Evolutionary conservation across 2,329 filamentous ascomycete genomes (phyloP), one percentile per base, ranked within the genome.

Genomic region (Leptographium galeiforme): DNA sequence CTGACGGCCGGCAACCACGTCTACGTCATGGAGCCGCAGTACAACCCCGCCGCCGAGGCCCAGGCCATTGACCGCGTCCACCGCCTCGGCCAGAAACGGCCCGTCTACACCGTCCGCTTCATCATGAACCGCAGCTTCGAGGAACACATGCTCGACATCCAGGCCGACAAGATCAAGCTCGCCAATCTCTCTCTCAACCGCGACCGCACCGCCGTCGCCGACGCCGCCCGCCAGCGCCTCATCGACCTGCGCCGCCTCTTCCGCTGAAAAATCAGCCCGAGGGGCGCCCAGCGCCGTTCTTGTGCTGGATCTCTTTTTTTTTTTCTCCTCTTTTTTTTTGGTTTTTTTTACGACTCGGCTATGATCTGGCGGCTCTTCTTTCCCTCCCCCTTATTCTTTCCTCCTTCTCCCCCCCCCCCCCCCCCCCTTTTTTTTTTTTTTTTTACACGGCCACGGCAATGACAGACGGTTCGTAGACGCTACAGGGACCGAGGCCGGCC

Each of bases 21-120:
- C 14, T 97, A 93, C 66, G 86, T 97, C 62, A 97, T 98, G 91
- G 93, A 98, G 66, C 93, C 93, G 6, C 90, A 96, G 64, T 98
- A 91, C 72, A 98, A 98, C 63, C 93, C 93, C 0, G 90, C 89
- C 0, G 89, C 90, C 0, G 91, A 98, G 67, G 87, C 89, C 6
- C 93, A 98, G 69, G 93, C 93, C 2, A 78, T 97, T 8, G 93
- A 97, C 65, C 87, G 93, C 34, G 88, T 98, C 7, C 90, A 95
- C 66, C 83, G 90, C 18, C 73, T 96, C 2, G 90, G 93, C 0
- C 93, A 98, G 72, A 93, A 81, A 61, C 77, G 93, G n/a, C 79
- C 84, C 13, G 93, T 98, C 0, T 78, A 79, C n/a, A 94, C 89
- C 2, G 82, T 87, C 40, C 81, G 90, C 40, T 97, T 88, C 66